Conservation (phyloP, 2,329 filamentous ascomycete genomes). For the Fusarium hostae region DNA sequence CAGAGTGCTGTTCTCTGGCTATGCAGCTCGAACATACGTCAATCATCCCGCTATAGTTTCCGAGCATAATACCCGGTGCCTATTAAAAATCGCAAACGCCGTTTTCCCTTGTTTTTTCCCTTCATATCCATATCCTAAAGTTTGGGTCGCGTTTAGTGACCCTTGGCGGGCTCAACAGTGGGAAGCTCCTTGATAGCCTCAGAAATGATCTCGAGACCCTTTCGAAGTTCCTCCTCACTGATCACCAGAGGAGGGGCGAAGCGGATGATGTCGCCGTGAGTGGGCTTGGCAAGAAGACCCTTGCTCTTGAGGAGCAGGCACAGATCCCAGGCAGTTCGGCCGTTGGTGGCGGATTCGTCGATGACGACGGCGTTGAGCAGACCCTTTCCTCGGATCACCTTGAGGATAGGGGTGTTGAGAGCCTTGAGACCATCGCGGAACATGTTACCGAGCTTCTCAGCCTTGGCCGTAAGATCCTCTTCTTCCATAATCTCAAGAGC, state of each 20-base stretch:
- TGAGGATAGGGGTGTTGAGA: constrained; percentile 83
- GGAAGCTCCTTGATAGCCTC: constrained; percentile 86
- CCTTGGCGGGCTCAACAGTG: constrained; percentile 54
- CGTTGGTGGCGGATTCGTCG: constrained; percentile 85
- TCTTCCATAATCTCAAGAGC: constrained; percentile 94
- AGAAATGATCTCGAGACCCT: constrained; percentile 81
- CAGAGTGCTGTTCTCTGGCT: constrained; percentile 27
- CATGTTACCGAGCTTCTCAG: constrained; percentile 81
- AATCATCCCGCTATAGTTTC: constrained; percentile 31
- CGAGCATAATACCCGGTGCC: constrained; percentile 10
- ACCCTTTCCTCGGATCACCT: constrained; percentile 88
- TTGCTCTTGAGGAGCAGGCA: constrained; percentile 96
- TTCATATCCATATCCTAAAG: constrained; percentile 38
- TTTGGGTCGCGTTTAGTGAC: constrained; percentile 48
- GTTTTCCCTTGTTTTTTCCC: constrained; percentile 18
- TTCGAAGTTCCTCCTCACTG: constrained; percentile 83
- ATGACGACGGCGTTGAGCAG: constrained; percentile 96
- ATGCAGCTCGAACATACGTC: constrained; percentile 28
- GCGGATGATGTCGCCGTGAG: constrained; percentile 97
- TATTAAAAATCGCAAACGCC: constrained; percentile 31
- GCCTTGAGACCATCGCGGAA: constrained; percentile 83
- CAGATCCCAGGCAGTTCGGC: constrained; percentile 93
- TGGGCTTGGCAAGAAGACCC: constrained; percentile 96
- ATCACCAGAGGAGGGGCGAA: constrained; percentile 97
- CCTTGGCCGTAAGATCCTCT: constrained; percentile 85